Evolutionary conservation across 345 rosid genomes (phyloP).

Genomic region (Syzygium oleosum): DNA sequence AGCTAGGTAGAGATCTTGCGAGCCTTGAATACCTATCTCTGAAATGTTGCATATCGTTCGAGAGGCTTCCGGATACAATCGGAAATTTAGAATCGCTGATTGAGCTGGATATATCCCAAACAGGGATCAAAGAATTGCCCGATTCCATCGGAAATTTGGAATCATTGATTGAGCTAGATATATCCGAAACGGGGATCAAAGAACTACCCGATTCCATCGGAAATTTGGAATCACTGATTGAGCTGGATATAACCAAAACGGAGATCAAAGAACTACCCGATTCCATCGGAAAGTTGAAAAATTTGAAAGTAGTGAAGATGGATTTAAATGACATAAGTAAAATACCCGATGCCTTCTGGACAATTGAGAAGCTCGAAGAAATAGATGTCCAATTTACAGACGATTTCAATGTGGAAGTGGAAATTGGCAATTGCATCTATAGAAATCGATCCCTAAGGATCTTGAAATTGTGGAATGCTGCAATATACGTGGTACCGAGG

Average conservation of each 20-base stretch:
- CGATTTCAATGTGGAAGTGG: too few relatives aligned
- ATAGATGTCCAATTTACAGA: too few relatives aligned
- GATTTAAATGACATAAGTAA: accelerated
- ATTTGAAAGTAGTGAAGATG: background rate
- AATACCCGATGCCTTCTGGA: background rate
- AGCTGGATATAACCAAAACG: background rate
- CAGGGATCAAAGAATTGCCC: accelerated
- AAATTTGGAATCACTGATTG: background rate
- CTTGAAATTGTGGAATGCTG: accelerated
- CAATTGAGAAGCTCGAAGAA: background rate
- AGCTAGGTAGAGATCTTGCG: background rate
- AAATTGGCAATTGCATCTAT: background rate
- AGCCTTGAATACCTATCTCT: background rate
- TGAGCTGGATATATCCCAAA: too few relatives aligned
- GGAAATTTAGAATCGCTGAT: background rate
- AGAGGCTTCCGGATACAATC: background rate
- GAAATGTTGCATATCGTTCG: accelerated
- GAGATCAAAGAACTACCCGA: background rate
- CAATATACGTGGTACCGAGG: background rate
- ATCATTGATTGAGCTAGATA: too few relatives aligned
- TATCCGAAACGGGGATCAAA: accelerated
- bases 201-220: too few relatives aligned
- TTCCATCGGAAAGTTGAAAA: background rate
- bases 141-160: background rate
- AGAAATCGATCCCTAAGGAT: background rate